These are phyloP conservation scores for Gastrodia elata DNA, from an alignment of 106 monocot genomes.

Conservation along the genomic window DNA sequence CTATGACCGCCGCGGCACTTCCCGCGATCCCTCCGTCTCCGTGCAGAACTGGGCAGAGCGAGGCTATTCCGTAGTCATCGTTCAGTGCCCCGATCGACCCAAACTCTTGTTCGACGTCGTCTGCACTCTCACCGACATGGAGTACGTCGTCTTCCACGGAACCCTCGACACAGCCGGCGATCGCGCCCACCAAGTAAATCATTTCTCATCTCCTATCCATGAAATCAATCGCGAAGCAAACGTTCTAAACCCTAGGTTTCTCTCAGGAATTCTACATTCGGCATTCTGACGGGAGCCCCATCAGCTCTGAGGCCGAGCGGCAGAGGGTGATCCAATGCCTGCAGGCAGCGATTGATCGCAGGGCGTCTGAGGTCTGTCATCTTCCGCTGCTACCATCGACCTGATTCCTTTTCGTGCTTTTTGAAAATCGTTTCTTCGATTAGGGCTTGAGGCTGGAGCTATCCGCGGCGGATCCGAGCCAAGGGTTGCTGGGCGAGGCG, in stretches of 20 bases:
- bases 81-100: conserved; percentile 75
- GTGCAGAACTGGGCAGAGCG: conserved; percentile 77
- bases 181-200: conserved; percentile 49
- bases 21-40: conserved; percentile 27
- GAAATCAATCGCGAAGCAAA: not conserved
- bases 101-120: conserved; percentile 88
- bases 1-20: conserved; percentile 21
- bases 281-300: conserved; percentile 72
- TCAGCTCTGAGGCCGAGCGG: conserved; percentile 78
- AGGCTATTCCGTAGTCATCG: conserved; percentile 73
- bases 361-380: conserved; percentile 52
- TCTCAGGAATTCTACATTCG: conserved; percentile 84
- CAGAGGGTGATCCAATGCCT: conserved; percentile 81
- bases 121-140: conserved; percentile 87
- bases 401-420: not conserved
- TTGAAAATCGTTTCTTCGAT: not conserved
- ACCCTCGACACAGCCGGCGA: conserved; percentile 60
- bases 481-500: conserved; percentile 65
- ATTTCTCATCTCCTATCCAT: conserved; percentile 1
- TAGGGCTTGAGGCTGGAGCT: conserved; percentile 81
- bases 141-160: conserved; percentile 87
- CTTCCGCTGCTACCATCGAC: not conserved
- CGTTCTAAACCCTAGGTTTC: not conserved
- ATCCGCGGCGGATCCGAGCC: conserved; percentile 29
- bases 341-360: conserved; percentile 67